Percentiles rank a stretch among this genome's conserved stretches.
These are phyloP conservation scores for Blumeria graminis DNA, from an alignment of 2,329 filamentous ascomycete genomes.

Conservation along the genomic window DNA sequence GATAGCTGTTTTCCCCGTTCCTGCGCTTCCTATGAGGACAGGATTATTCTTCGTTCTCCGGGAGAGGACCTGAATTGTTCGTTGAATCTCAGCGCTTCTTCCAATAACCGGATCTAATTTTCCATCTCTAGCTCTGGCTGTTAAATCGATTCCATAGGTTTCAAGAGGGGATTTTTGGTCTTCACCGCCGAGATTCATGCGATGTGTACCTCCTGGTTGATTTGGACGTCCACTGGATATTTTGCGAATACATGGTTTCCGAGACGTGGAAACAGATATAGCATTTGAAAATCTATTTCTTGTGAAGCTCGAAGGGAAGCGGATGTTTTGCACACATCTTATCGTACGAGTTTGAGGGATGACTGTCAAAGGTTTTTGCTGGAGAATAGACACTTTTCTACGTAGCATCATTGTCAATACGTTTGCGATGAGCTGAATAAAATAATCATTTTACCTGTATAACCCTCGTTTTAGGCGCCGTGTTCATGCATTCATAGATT, in stretches of 20 bases:
- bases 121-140: conserved; percentile 58
- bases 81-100: conserved; percentile 60
- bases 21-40: conserved; percentile 63
- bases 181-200: conserved; percentile 55
- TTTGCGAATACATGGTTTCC: conserved; percentile 4
- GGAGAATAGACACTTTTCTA: too few relatives aligned
- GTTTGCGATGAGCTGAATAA: too few relatives aligned
- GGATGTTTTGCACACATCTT: too few relatives aligned
- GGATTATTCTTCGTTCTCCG: conserved; percentile 75
- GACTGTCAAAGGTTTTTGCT: too few relatives aligned
- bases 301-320: too few relatives aligned
- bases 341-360: too few relatives aligned
- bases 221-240: conserved; percentile 56
- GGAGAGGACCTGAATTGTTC: conserved; percentile 84
- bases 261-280: too few relatives aligned
- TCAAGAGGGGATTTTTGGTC: conserved; percentile 71
- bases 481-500: too few relatives aligned
- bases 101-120: conserved; percentile 94
- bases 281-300: too few relatives aligned
- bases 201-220: conserved; percentile 76
- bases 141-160: conserved; percentile 77
- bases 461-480: too few relatives aligned
- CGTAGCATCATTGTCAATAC: too few relatives aligned
- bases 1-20: conserved; percentile 85
- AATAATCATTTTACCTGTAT: too few relatives aligned